Percentiles rank a stretch among this genome's conserved stretches.
phyloP scores from a whole-genome alignment of 495 filamentous ascomycete genomes.

The Talaromyces trachyspermus region DNA sequence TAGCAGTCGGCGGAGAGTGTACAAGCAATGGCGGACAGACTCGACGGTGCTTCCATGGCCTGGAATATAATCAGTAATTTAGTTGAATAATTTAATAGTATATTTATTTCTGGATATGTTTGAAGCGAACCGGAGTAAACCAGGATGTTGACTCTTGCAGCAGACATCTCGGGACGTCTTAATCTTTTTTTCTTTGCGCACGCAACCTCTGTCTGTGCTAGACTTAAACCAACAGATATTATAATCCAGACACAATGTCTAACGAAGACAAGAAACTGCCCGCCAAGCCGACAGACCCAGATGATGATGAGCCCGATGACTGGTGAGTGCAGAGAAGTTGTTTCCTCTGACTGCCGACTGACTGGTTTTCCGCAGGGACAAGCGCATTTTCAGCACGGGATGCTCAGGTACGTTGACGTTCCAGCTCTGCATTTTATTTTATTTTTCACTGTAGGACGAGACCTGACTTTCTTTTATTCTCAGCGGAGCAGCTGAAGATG shows the following conservation, averaged over 20 bases:
- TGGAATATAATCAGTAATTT: slow-evolving; percentile 31
- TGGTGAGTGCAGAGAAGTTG: slow-evolving; percentile 52
- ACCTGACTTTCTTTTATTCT: not conserved
- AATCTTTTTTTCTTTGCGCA: not conserved
- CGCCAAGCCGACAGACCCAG: slow-evolving; percentile 32
- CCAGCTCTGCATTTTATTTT: not conserved
- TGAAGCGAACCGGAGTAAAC: slow-evolving; percentile 67
- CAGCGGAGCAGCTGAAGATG: slow-evolving; percentile 84
- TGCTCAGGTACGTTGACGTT: slow-evolving; percentile 61
- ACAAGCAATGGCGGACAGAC: slow-evolving; percentile 84
- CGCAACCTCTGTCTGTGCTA: too few relatives aligned
- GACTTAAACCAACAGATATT: not conserved
- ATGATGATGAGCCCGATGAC: slow-evolving; percentile 90
- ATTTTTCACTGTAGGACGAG: not conserved
- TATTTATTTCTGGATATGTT: too few relatives aligned
- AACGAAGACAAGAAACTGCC: slow-evolving; percentile 29
- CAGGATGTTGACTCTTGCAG: slow-evolving; percentile 59
- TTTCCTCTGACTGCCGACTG: slow-evolving; percentile 13
- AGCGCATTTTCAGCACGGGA: slow-evolving; percentile 94
- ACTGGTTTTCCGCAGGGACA: slow-evolving; percentile 56
- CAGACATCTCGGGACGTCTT: slow-evolving; percentile 7
- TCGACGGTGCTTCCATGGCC: slow-evolving; percentile 79
- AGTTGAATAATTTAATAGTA: too few relatives aligned
- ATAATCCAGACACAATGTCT: slow-evolving; percentile 24
- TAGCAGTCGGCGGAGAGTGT: slow-evolving; percentile 80